Conservation (phyloP, 192 early-diverging fungal species). For the Coemansia sp. region DNA sequence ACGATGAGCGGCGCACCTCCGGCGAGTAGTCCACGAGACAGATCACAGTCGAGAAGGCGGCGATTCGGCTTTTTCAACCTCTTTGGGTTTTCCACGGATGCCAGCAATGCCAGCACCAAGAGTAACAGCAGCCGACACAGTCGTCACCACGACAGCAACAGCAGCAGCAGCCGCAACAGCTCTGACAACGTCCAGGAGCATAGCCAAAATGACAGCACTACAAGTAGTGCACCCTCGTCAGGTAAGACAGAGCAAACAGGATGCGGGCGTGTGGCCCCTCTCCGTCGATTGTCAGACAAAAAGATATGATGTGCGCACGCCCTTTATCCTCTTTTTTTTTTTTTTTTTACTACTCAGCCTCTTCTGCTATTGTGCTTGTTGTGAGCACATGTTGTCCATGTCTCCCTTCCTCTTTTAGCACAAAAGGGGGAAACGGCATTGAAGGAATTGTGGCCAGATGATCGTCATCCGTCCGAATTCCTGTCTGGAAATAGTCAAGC, state of each 20-base stretch:
- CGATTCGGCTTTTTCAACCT: slow-evolving; percentile 51
- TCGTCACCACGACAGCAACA: slow-evolving; percentile 1
- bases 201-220: slow-evolving; percentile 1
- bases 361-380: slow-evolving; percentile 5
- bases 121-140: slow-evolving; percentile 15
- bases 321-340: not conserved
- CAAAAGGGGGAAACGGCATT: not conserved
- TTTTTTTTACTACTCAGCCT: not conserved
- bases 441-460: not conserved
- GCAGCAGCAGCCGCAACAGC: slow-evolving; percentile 8
- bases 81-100: slow-evolving; percentile 34
- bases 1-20: slow-evolving; percentile 24
- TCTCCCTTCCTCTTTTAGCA: not conserved
- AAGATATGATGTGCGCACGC: not conserved
- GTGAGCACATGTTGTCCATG: slow-evolving; percentile 6
- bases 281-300: slow-evolving; percentile 2
- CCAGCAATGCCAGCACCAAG: slow-evolving; percentile 10
- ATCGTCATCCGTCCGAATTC: not conserved
- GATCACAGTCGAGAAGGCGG: slow-evolving; percentile 29
- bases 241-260: slow-evolving; percentile 4
- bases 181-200: slow-evolving; percentile 4
- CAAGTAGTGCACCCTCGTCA: not conserved
- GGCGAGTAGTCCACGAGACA: slow-evolving; percentile 11
- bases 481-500: not conserved
- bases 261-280: not conserved